phyloP scores from a whole-genome alignment of 2,329 filamentous ascomycete species.

The Penicillium nordicum region DNA sequence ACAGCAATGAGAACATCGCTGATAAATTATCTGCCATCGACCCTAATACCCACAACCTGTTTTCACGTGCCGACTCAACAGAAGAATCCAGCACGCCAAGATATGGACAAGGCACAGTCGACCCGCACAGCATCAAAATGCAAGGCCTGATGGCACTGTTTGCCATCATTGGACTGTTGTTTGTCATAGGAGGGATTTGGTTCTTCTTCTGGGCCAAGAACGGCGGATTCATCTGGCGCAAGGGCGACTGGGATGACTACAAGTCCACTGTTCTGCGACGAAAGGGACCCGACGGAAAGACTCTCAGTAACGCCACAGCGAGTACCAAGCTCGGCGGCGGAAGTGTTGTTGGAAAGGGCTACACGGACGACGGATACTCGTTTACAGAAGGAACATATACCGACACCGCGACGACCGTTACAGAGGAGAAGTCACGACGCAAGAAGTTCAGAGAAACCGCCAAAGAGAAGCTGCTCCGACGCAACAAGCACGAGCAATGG shows the following conservation, averaged over 20 bases:
- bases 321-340: conserved; percentile 84
- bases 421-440: conserved; percentile 28
- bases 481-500: conserved; percentile 49
- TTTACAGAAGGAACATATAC: conserved; percentile 41
- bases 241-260: conserved; percentile 97
- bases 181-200: conserved; percentile 78
- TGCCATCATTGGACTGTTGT: conserved; percentile 72
- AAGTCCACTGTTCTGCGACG: conserved; percentile 89
- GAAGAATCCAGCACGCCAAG: neutral
- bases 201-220: conserved; percentile 99
- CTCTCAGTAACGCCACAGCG: conserved; percentile 76
- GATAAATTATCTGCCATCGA: conserved; percentile 22
- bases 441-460: conserved; percentile 35
- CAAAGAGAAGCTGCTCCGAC: conserved; percentile 37
- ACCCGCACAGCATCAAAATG: conserved; percentile 46
- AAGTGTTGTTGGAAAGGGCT: conserved; percentile 60
- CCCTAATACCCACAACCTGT: conserved; percentile 28
- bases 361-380: conserved; percentile 64
- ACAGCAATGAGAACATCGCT: conserved; percentile 6
- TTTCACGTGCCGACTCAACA: conserved; percentile 27
- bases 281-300: conserved; percentile 82
- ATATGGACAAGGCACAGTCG: conserved; percentile 39
- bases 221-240: conserved; percentile 81
- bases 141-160: conserved; percentile 78
- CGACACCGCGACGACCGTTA: conserved; percentile 45